Percentiles rank a stretch among this genome's conserved stretches.
Conservation (phyloP, 768 basidiomycete genomes). For the Hericium rajendrae region DNA sequence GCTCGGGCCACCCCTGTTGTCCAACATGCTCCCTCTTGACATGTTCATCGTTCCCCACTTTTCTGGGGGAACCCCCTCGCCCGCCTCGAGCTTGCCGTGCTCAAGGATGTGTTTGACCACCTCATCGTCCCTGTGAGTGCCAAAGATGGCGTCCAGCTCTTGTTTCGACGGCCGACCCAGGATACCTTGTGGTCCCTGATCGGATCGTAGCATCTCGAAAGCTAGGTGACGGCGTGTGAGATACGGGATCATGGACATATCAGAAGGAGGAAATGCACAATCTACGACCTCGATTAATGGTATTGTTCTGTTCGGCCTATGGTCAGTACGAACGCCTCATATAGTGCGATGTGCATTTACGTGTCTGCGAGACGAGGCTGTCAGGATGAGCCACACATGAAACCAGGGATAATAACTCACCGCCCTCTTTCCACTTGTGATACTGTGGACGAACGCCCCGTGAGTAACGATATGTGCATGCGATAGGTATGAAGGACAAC, state of each 20-base stretch:
- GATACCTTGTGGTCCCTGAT: slow-evolving; percentile 71
- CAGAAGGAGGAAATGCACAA: slow-evolving; percentile 37
- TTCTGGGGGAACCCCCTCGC: slow-evolving; percentile 33
- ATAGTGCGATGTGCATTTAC: slow-evolving; percentile 32
- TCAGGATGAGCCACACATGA: slow-evolving; percentile 10
- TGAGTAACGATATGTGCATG: not conserved
- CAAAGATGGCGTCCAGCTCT: slow-evolving; percentile 69
- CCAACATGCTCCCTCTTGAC: not conserved
- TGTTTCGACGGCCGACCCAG: slow-evolving; percentile 72
- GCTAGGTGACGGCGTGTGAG: slow-evolving; percentile 31
- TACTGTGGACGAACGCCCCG: slow-evolving; percentile 31
- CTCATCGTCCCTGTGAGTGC: slow-evolving; percentile 52
- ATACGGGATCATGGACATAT: not conserved
- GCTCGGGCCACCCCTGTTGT: too few relatives aligned
- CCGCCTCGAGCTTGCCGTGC: slow-evolving; percentile 50
- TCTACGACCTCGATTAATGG: slow-evolving; percentile 74
- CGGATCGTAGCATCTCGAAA: slow-evolving; percentile 60
- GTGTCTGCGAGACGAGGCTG: slow-evolving; percentile 38
- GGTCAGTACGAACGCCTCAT: slow-evolving; percentile 1
- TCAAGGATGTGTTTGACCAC: slow-evolving; percentile 50
- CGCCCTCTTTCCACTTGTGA: slow-evolving; percentile 74
- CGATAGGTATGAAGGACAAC: slow-evolving; percentile 11
- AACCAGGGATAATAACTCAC: slow-evolving; percentile 31
- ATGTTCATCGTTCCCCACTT: slow-evolving; percentile 16
- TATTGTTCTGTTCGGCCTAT: slow-evolving; percentile 38